These are phyloP conservation scores for Cladosporium phlei DNA, from an alignment of 2,329 filamentous ascomycete genomes.

Conservation along the genomic window DNA sequence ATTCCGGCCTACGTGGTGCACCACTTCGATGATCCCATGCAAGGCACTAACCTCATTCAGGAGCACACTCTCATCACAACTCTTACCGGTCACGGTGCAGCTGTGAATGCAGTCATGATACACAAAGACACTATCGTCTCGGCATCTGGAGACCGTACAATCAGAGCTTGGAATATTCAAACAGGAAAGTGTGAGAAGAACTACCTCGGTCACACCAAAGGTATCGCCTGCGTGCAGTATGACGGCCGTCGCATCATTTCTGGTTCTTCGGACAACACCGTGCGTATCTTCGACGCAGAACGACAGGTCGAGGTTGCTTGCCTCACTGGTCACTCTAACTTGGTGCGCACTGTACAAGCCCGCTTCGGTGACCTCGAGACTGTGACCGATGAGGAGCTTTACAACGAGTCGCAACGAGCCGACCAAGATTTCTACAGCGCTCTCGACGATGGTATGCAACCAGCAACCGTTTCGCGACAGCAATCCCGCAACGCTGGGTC, in stretches of 20 bases:
- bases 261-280: constrained; percentile 91
- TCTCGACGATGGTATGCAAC: constrained; percentile 42
- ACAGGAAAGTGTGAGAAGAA: constrained; percentile 71
- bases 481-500: constrained; percentile 63
- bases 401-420: constrained; percentile 64
- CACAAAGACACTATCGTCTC: constrained; percentile 82
- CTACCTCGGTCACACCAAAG: constrained; percentile 82
- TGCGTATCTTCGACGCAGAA: constrained; percentile 86
- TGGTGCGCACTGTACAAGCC: constrained; percentile 92
- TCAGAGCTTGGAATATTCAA: constrained; percentile 92
- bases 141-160: constrained; percentile 85
- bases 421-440: constrained; percentile 68
- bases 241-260: constrained; percentile 91
- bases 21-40: constrained; percentile 38
- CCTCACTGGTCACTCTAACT: constrained; percentile 71
- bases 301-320: constrained; percentile 87
- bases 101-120: constrained; percentile 94
- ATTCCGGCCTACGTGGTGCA: constrained; percentile 33
- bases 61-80: constrained; percentile 74
- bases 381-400: constrained; percentile 65
- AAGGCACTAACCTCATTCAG: constrained; percentile 52
- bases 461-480: constrained; percentile 30
- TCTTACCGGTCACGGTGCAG: constrained; percentile 79
- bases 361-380: constrained; percentile 86
- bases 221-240: constrained; percentile 96